Evolutionary conservation across 139 green algal genomes (phyloP), one percentile per base, ranked within the genome.

Genomic region (Nannochloris sp.): DNA sequence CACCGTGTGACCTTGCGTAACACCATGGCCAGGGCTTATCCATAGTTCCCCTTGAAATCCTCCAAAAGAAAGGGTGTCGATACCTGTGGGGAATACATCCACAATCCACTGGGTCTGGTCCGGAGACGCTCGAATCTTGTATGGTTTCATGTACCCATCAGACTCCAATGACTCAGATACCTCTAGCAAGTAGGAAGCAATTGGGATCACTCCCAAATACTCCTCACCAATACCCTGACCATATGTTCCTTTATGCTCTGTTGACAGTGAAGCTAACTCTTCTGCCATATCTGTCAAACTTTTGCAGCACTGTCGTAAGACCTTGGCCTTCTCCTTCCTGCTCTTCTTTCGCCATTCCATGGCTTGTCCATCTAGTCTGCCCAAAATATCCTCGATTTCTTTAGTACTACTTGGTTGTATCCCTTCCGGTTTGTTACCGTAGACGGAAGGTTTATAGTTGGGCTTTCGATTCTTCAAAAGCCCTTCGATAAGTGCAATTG

Each of bases 11-110:
- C 16, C 78, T 71, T 89, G 82, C 14, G 54, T 82, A 11, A 80
- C 36, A 9, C 72, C 72, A 48, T 83, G 59, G 37, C 83, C 83
- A 4, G 76, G 83, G 68, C 82, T 21, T 0, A 95, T 74, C 87
- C 87, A 95, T 6, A 95, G 36, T 74, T 88, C 82, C 18, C 71
- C 78, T 10, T 40, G 58, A n/a, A 66, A 69, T 4, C 78, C 79
- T 11, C 64, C 70, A 46, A 80, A 85, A n/a, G 88, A 36, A 40
- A 88, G 56, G 1, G 64, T 27, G 29, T 80, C 69, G 49, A 80
- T 21, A 18, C 78, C 78, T n/a, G 44, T 25, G 12, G 80, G 80
- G 31, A 81, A 82, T 25, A 75, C 72, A 48, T 86, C 80, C 37
- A 67, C 72, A 18, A 83, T 71, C 15, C n/a, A 57, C 66, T 87